phyloP scores from a whole-genome alignment of 2,329 filamentous ascomycete genomes.

The Hortaea sp. region DNA sequence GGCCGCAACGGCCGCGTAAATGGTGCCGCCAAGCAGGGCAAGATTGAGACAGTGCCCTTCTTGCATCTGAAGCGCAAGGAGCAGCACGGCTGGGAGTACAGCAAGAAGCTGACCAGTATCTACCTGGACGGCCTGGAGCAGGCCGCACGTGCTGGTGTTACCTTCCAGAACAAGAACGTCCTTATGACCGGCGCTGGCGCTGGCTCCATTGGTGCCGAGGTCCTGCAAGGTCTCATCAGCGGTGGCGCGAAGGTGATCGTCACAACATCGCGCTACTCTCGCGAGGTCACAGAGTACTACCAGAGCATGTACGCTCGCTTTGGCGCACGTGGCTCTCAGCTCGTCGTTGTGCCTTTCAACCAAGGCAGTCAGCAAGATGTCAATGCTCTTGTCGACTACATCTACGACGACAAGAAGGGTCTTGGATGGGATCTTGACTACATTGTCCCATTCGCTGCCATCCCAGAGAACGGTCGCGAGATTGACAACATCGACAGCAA shows the following conservation, averaged over 20 bases:
- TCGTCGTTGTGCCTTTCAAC: conserved; percentile 98
- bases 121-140: conserved; percentile 90
- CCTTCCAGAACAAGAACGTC: conserved; percentile 88
- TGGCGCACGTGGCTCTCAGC: conserved; percentile 85
- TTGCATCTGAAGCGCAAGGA: conserved; percentile 91
- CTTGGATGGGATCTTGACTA: conserved; percentile 97
- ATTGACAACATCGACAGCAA: conserved; percentile 96
- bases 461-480: conserved; percentile 93
- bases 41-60: conserved; percentile 96
- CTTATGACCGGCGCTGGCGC: conserved; percentile 98
- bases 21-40: conserved; percentile 60
- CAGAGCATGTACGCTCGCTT: conserved; percentile 96
- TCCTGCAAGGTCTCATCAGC: conserved; percentile 88
- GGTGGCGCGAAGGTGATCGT: conserved; percentile 95
- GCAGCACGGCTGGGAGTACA: conserved; percentile 95
- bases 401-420: conserved; percentile 92
- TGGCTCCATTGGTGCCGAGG: conserved; percentile 94
- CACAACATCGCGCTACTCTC: conserved; percentile 92
- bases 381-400: conserved; percentile 86
- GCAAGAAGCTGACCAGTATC: conserved; percentile 90
- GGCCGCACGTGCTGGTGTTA: conserved; percentile 77
- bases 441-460: conserved; percentile 92
- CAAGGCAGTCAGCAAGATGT: conserved; percentile 98
- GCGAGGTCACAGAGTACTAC: conserved; percentile 97
- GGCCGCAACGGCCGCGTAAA: conserved; percentile 40